Conservation (phyloP, 192 early-diverging fungal genomes). For the Diversispora eburnea region DNA sequence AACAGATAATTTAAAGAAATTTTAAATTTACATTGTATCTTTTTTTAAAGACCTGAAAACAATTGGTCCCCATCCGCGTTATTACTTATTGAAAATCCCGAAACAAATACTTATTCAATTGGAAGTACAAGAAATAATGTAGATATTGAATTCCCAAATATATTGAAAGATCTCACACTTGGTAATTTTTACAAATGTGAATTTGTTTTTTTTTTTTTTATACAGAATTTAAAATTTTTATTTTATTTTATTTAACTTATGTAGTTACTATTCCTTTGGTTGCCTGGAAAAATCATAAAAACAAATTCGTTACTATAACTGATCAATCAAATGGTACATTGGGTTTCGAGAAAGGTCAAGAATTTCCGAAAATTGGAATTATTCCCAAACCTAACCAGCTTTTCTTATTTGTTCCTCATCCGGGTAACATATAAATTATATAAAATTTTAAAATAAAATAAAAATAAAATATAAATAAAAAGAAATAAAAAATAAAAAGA, state of each 20-base stretch:
- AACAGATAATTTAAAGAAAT: background rate
- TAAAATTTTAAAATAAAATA: background rate
- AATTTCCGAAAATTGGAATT: background rate
- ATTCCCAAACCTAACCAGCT: background rate
- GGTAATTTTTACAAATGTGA: background rate
- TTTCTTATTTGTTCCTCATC: conserved; percentile 22
- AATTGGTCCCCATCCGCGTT: background rate
- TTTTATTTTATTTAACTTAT: background rate
- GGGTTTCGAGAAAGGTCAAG: background rate
- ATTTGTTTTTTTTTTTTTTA: background rate
- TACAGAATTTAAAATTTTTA: background rate
- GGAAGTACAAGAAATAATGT: background rate
- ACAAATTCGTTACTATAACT: background rate
- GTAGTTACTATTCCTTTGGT: conserved; percentile 1
- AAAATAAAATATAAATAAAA: no score
- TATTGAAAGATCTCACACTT: background rate
- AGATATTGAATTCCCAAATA: background rate
- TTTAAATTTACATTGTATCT: background rate
- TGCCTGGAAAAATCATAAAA: background rate
- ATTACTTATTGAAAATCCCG: background rate
- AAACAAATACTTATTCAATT: background rate
- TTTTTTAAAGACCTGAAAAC: background rate
- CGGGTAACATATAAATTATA: background rate
- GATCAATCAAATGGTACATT: background rate
- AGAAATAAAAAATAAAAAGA: background rate